Base-by-base conservation (phyloP, 1,284 basidiomycete genomes). In the Bothia castanella region DNA sequence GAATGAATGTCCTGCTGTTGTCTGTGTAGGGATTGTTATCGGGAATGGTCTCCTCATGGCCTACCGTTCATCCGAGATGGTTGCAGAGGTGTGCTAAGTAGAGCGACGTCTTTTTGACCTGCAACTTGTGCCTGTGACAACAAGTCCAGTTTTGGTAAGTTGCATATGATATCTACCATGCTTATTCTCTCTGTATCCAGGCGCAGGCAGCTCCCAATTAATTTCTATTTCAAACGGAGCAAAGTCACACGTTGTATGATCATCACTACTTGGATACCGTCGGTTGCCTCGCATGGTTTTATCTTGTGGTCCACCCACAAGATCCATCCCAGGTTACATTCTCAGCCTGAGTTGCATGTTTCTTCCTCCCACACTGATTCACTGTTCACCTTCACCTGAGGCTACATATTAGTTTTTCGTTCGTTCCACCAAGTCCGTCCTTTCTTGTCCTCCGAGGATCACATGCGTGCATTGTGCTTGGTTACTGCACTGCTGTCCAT, bases 401-500 rank as follows among this genome's bases (percentile, higher is more conserved):
- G 23, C 17, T 23, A 42, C 36, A 19, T 16, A 43, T 37, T 12
- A 2, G 27, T 31, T 36, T 20, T 32, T 34, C 47, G 16, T 23
- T 39, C 42, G 16, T 36, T 51, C 31, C 39, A 40, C 30, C 21
- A 32, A 46, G n/a, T 47, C 47, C 35, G 19, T 47, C 48, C 21
- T 44, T 53, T 36, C 29, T 45, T 39, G 30, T 37, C 29, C 13
- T 53, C 45, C 29, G 37, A 27, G 31, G 16, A 42, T 45, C 40
- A 13, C 11, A 51, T 61, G 60, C 40, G 23, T 31, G 16, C 36
- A 36, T 35, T 53, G 43, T 45, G 25, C 37, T 42, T 42, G 42
- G 4, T 43, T 23, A 14, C 12, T 17, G 19, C 49, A 42, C 31
- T 59, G 25, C n/a, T 54, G 20, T 32, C 30, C 41, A 19, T 49